Evolutionary conservation across 73 alveolate genomes (phyloP).

Genomic region (Paramecium caudatum): DNA sequence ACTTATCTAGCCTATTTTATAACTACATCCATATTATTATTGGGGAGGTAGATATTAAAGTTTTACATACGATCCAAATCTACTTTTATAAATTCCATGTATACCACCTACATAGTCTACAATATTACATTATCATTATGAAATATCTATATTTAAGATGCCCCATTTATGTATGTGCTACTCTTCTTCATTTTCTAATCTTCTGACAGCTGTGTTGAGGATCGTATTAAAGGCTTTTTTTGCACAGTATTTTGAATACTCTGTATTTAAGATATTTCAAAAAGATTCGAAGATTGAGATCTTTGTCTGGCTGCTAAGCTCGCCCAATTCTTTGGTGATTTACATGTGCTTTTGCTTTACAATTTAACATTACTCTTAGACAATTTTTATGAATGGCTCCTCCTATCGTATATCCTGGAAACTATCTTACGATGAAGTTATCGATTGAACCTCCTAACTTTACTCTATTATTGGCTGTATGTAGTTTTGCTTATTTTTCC

Average conservation of each 20-base stretch:
- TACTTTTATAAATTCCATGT: not conserved
- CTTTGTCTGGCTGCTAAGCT: not conserved
- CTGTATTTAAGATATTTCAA: slow-evolving; percentile 2
- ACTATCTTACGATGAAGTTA: not conserved
- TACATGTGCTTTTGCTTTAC: slow-evolving; percentile 9
- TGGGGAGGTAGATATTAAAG: not conserved
- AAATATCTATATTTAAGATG: slow-evolving; percentile 5
- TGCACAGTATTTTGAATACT: too few relatives aligned
- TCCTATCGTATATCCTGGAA: not conserved
- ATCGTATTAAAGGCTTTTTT: not conserved
- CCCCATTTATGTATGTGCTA: not conserved
- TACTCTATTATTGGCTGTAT: slow-evolving; percentile 4
- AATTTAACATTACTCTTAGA: not conserved
- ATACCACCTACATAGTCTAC: not conserved
- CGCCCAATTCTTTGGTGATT: not conserved
- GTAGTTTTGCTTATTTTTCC: not conserved
- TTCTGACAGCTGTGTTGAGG: not conserved
- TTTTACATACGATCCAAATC: not conserved
- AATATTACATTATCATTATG: not conserved
- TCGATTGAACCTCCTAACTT: not conserved
- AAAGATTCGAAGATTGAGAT: not conserved
- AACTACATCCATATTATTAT: not conserved
- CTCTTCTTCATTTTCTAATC: not conserved
- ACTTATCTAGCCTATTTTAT: not conserved
- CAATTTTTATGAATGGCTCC: not conserved